Base-by-base conservation (phyloP, 352 stramenopile species). In the Pythium insidiosum region DNA sequence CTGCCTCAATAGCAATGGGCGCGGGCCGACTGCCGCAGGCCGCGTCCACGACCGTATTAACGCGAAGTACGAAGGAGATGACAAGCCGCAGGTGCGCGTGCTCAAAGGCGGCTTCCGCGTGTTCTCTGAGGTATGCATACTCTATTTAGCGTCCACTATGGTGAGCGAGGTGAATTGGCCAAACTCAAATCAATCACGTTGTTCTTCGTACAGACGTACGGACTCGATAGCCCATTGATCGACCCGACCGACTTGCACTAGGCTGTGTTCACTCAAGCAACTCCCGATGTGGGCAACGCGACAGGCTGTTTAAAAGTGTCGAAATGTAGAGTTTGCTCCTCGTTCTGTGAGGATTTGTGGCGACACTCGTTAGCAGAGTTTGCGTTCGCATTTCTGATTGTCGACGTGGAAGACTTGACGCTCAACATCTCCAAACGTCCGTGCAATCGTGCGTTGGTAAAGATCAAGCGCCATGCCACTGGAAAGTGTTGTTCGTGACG, bases 251-350 rank as follows among this genome's bases (percentile, higher is more conserved):
- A 56, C 41, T 33, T 56, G 29, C 48, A 49, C 20, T 56, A 42
- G n/a, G 4, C 13, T 33, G 21, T 13, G 24, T 43, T 6, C 22
- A 20, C n/a, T n/a, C n/a, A n/a, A n/a, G n/a, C n/a, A n/a, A n/a
- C n/a, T n/a, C n/a, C n/a, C n/a, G n/a, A n/a, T n/a, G n/a, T n/a
- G n/a, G n/a, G n/a, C n/a, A n/a, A n/a, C n/a, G n/a, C n/a, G n/a
- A n/a, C n/a, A n/a, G n/a, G n/a, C n/a, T n/a, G n/a, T n/a, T n/a
- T n/a, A n/a, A n/a, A n/a, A n/a, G n/a, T n/a, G n/a, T n/a, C n/a
- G n/a, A n/a, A n/a, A n/a, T n/a, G n/a, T n/a, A 85, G 11, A 97
- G 84, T 1, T 98, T 98, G 62, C 90, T 98, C 13, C 50, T 50
- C 1, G 71, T n/a, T n/a, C n/a, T n/a, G n/a, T n/a, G n/a, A n/a